phyloP scores from a whole-genome alignment of 225 moss, liverwort and hornwort species.

The Pseudoscleropodium purum region DNA sequence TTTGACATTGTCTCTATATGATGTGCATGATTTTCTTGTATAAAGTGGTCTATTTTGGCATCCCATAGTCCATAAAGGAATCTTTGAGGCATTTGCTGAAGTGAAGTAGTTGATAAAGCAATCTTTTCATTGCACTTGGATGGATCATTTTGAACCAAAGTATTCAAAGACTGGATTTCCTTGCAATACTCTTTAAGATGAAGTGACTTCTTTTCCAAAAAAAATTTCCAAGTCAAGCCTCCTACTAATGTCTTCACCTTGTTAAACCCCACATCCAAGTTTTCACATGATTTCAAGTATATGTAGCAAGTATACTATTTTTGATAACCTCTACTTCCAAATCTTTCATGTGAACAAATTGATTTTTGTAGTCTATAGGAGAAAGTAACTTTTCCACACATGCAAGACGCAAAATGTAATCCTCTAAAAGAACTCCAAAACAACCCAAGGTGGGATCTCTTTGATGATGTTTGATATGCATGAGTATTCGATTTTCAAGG shows the following conservation, averaged over 20 bases:
- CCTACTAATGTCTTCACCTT: not conserved
- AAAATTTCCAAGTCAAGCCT: not conserved
- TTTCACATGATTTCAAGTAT: not conserved
- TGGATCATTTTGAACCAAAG: too few species aligned
- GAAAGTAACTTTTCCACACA: not conserved
- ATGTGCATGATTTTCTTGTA: too few species aligned
- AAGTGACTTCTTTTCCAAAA: not conserved
- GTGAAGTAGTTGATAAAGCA: not conserved
- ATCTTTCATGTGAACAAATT: not conserved
- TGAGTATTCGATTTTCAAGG: not conserved
- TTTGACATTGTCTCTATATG: not conserved
- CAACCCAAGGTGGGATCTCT: not conserved
- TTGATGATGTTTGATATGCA: not conserved
- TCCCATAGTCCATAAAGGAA: too few species aligned
- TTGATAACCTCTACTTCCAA: not conserved
- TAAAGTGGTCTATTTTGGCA: not conserved
- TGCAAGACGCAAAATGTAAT: not conserved
- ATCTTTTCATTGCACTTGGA: not conserved
- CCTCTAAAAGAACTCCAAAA: not conserved
- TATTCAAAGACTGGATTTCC: accelerated
- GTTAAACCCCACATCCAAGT: not conserved
- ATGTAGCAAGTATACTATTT: not conserved
- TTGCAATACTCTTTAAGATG: not conserved
- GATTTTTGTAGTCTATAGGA: not conserved
- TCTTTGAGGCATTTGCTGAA: not conserved